phyloP scores from a whole-genome alignment of 768 basidiomycete species.

The Boletales sp. region DNA sequence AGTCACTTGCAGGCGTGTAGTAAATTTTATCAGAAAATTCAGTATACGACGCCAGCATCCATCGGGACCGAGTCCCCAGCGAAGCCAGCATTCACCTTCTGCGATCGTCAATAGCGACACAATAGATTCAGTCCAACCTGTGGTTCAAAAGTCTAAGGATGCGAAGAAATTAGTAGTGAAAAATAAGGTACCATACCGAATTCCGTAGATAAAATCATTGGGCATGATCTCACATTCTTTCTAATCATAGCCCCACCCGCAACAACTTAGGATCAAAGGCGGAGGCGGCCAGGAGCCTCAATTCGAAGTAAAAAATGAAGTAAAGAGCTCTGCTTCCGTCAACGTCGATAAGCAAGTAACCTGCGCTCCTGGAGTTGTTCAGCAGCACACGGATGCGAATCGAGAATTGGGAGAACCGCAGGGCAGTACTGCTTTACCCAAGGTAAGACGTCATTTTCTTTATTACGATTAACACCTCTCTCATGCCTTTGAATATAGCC shows the following conservation, averaged over 20 bases:
- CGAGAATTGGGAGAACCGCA: too few relatives aligned
- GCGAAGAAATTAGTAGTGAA: not conserved
- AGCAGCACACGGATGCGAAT: not conserved
- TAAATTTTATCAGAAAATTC: not conserved
- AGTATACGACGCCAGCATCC: not conserved
- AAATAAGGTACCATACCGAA: not conserved
- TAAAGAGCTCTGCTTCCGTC: too few relatives aligned
- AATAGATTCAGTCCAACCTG: not conserved
- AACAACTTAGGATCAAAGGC: not conserved
- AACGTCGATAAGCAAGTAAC: not conserved
- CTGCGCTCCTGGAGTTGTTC: not conserved
- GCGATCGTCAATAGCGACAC: too few relatives aligned
- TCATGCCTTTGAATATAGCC: not conserved
- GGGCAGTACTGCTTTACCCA: too few relatives aligned
- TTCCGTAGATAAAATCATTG: too few relatives aligned
- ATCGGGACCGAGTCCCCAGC: not conserved
- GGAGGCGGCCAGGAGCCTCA: too few relatives aligned
- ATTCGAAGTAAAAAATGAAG: not conserved
- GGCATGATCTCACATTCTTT: not conserved
- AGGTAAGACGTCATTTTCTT: not conserved
- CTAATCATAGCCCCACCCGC: not conserved
- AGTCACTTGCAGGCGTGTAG: not conserved
- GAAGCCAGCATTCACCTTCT: not conserved
- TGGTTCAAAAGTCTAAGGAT: too few relatives aligned
- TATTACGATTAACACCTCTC: not conserved